Conservation (phyloP, 768 basidiomycete genomes). For the Kwoniella heveanensis region DNA sequence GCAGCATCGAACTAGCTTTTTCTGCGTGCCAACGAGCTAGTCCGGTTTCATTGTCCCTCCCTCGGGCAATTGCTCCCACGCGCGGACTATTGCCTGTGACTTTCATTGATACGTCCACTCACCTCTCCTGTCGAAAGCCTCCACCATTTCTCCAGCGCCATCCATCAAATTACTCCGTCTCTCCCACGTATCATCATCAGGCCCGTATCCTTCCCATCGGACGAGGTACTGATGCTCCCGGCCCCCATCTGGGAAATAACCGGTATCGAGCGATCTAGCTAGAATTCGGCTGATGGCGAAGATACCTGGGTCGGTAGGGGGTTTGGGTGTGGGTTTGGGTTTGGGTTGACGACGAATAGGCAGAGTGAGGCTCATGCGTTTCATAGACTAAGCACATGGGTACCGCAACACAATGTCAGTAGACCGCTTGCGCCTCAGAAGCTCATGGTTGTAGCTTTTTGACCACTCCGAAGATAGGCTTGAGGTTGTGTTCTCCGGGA, state of each 20-base stretch:
- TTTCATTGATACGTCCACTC: slow-evolving; percentile 14
- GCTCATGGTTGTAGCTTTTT: too few relatives aligned
- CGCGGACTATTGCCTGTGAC: too few relatives aligned
- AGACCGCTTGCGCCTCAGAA: too few relatives aligned
- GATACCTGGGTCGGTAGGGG: slow-evolving; percentile 2
- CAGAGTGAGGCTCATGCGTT: neutral
- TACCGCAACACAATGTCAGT: too few relatives aligned
- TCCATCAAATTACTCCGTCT: slow-evolving; percentile 17
- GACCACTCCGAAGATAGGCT: too few relatives aligned
- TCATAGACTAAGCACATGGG: neutral
- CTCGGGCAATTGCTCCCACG: neutral
- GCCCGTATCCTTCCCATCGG: slow-evolving; percentile 38
- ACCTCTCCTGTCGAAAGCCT: slow-evolving; percentile 26
- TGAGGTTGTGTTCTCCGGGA: too few relatives aligned
- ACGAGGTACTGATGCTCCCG: slow-evolving; percentile 36
- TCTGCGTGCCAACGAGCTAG: too few relatives aligned
- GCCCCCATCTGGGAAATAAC: slow-evolving; percentile 4
- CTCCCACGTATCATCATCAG: slow-evolving; percentile 41
- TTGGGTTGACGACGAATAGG: neutral
- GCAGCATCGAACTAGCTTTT: too few relatives aligned
- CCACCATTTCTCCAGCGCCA: slow-evolving; percentile 13
- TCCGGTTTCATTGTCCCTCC: too few relatives aligned
- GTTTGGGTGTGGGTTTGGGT: neutral
- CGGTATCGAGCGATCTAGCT: slow-evolving; percentile 25
- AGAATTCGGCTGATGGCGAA: slow-evolving; percentile 26